Base-by-base conservation (phyloP, 1,139 yeast species). In the Sugiyamaella pinicola region DNA sequence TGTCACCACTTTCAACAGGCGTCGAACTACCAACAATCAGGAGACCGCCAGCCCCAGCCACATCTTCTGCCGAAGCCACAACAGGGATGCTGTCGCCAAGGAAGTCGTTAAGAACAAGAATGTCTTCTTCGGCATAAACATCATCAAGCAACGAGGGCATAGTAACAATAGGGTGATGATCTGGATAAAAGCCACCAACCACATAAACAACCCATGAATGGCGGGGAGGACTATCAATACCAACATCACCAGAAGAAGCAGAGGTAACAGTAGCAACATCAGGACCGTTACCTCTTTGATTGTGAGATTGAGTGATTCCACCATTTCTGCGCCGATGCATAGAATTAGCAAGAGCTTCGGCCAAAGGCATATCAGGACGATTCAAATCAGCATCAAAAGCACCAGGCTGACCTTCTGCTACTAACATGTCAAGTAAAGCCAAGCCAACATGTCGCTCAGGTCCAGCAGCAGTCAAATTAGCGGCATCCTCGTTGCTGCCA, bases 201-300 rank as follows among this genome's bases (percentile, higher is more conserved):
- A 78, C 80, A 56, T 76, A 77, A 15, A 78, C 76, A 22, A 78
- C 74, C 82, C 81, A 78, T 2, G 80, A 74, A 47, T 72, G 66
- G 10, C 72, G 58, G 21, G 51, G 41, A 13, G 48, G 49, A 18
- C 47, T 26, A 28, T 28, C 41, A 2, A 13, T 34, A 28, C 10
- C 35, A 7, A n/a, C 39, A 22, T 15, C 28, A 33, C 42, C 29
- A 5, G 21, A 7, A 26, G 37, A 5, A 22, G 28, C 38, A 19
- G 46, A 13, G 8, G 22, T 9, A 37, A 17, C 18, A 5, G 37
- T 5, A 33, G 37, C 37, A 5, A 17, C 3, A 26, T 10, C 31
- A 7, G 31, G 4, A 26, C 3, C 31, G 9, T 10, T 3, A 26
- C n/a, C n/a, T n/a, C n/a, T n/a, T n/a, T n/a, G n/a, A n/a, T n/a